A percentile compares a stretch with the other conserved stretches of the same genome.
Evolutionary conservation across 345 rosid genomes (phyloP).

Genomic region (Erucastrum elatum): DNA sequence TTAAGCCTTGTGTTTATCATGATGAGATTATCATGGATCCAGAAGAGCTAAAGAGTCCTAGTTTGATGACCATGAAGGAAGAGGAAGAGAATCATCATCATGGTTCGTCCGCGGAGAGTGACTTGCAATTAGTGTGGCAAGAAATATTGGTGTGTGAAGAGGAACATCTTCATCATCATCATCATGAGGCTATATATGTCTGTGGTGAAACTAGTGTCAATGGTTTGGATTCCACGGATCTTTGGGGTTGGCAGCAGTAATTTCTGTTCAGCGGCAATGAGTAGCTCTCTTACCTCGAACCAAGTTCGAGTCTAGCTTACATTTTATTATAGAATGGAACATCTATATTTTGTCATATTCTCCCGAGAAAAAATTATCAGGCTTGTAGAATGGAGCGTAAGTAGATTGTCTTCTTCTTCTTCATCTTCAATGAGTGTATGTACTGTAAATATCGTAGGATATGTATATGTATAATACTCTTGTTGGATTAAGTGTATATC

Average conservation of each 20-base stretch:
- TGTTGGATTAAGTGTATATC: neutral
- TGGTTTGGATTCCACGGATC: conserved; percentile 10
- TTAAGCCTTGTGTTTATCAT: conserved; percentile 25
- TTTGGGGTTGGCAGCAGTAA: conserved; percentile 21
- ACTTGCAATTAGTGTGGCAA: conserved; percentile 36
- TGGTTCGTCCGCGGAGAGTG: conserved; percentile 20
- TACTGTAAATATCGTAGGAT: conserved; percentile 4
- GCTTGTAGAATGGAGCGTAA: conserved; percentile 10
- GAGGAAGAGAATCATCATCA: conserved; percentile 31
- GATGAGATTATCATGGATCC: conserved; percentile 31
- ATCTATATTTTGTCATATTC: conserved; percentile 7
- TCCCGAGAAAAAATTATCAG: neutral
- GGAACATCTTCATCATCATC: conserved; percentile 14
- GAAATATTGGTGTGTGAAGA: conserved; percentile 23
- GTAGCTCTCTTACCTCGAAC: conserved; percentile 19
- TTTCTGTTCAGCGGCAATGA: conserved; percentile 3
- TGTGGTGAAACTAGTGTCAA: conserved; percentile 10
- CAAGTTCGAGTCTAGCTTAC: conserved; percentile 19
- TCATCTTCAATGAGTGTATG: conserved; percentile 5
- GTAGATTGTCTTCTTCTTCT: neutral
- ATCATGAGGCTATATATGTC: conserved; percentile 9
- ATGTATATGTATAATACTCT: neutral
- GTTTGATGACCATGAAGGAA: conserved; percentile 23
- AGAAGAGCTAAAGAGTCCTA: conserved; percentile 31
- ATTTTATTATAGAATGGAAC: conserved; percentile 14